A percentile compares a stretch with the other conserved stretches of the same genome.
Conservation (phyloP, 352 stramenopile genomes). For the Pythium chondricola region DNA sequence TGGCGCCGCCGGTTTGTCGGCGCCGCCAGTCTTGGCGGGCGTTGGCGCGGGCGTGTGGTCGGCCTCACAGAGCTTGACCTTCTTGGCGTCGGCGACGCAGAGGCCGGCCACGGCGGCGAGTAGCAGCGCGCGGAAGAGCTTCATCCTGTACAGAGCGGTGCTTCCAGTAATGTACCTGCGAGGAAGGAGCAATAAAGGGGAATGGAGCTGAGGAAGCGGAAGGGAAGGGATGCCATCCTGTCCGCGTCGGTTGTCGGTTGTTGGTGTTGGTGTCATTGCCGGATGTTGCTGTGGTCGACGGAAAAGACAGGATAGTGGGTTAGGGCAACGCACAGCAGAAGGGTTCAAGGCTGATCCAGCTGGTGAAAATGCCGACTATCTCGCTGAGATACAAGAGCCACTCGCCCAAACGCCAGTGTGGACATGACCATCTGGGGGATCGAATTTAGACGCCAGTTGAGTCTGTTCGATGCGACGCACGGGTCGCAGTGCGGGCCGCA, state of each 20-base stretch:
- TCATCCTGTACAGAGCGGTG: constrained; percentile 13
- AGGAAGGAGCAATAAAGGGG: too few relatives aligned
- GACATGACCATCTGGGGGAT: background rate
- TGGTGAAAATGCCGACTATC: background rate
- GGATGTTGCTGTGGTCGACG: too few relatives aligned
- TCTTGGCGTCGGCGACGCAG: constrained; percentile 16
- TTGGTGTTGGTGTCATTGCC: too few relatives aligned
- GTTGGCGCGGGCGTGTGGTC: constrained; percentile 10
- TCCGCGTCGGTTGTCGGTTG: too few relatives aligned
- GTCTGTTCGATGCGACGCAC: too few relatives aligned
- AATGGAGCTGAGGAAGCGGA: too few relatives aligned
- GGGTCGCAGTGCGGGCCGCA: too few relatives aligned
- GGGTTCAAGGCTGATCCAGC: background rate
- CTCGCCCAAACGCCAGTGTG: background rate
- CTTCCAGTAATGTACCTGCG: too few relatives aligned
- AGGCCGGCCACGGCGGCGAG: constrained; percentile 11
- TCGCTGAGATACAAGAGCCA: background rate
- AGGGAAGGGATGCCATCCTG: too few relatives aligned
- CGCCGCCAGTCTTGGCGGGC: background rate
- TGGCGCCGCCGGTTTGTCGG: background rate
- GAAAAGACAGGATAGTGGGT: background rate
- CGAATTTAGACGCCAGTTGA: too few relatives aligned
- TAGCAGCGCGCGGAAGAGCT: constrained; percentile 13
- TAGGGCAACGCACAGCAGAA: too few relatives aligned
- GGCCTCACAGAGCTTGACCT: constrained; percentile 16